Base-by-base conservation (phyloP, 2,329 filamentous ascomycete genomes). In the Neonectria magnoliae region DNA sequence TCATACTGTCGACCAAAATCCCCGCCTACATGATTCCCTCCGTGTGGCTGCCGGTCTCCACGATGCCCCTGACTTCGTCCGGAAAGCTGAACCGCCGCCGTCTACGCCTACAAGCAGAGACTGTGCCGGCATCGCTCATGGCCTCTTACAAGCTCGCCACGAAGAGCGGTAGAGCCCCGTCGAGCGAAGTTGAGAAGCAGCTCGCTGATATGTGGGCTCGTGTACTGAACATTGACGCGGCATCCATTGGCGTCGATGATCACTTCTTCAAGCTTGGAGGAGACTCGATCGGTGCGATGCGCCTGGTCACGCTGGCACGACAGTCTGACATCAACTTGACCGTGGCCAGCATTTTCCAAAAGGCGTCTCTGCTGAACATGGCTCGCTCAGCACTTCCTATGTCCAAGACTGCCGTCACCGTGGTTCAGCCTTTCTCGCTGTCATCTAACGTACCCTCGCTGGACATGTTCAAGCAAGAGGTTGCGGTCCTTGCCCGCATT, bases 241-340 rank as follows among this genome's bases (percentile, higher is more conserved):
- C 31, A 0, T 52, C 54, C 1, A 71, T 70, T 0, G 68, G 68
- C 16, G 66, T 69, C 0, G 38, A 70, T 1, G 80, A 82, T 67
- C 79, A 78, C 66, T 84, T 84, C 76, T 80, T 84, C 65, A 76
- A 74, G 0, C 77, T 84, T 5, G 82, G 82, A 0, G 82, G 84
- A 1, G 73, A 76, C 56, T 76, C 74, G 0, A 70, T 76, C 2
- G 55, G 61, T 0, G 70, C 72, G 1, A 75, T 76, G 68, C 59
- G 65, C 0, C 6, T 70, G 62, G 73, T 75, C 5, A 67, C 73
- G 4, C 64, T 77, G 8, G 79, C 81, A 1, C 72, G 81, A 44
- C 73, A 76, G 8, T 75, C 79, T 5, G 79, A 78, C 2, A 71
- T 83, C 11, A 66, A 73, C 2, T 52, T 85, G 50, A 81, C 76